Conservation (phyloP, 2,329 filamentous ascomycete species). For the Hymenoscyphus scutula region DNA sequence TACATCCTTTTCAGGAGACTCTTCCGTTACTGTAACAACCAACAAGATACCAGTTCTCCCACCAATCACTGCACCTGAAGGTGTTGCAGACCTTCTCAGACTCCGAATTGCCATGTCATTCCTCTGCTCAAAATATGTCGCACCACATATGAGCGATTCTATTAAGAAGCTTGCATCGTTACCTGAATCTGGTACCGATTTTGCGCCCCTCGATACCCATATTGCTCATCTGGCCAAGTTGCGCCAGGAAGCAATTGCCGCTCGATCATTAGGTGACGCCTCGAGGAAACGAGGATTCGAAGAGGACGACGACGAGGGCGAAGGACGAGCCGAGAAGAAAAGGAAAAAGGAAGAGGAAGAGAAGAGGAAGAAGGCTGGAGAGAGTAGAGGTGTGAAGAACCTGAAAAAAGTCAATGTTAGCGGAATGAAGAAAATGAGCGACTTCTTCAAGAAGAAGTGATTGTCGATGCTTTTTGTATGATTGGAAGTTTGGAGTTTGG, state of each 20-base stretch:
- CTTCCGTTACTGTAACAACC: constrained; percentile 12
- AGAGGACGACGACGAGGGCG: constrained; percentile 61
- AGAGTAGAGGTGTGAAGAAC: constrained; percentile 74
- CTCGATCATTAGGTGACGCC: constrained; percentile 67
- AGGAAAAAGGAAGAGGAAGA: constrained; percentile 86
- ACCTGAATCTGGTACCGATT: constrained; percentile 52
- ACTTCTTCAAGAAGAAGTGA: constrained; percentile 77
- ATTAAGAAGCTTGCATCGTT: constrained; percentile 41
- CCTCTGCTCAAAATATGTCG: constrained; percentile 49
- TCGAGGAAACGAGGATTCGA: constrained; percentile 65
- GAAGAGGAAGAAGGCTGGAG: constrained; percentile 71
- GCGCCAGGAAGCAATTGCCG: constrained; percentile 67
- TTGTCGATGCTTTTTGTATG: not conserved
- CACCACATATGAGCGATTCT: constrained; percentile 38
- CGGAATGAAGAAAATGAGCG: constrained; percentile 96
- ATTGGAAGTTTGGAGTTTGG: constrained; percentile 10
- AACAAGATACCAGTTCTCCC: constrained; percentile 25
- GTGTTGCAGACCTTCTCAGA: constrained; percentile 44
- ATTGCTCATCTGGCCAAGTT: constrained; percentile 63
- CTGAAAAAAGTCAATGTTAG: constrained; percentile 85
- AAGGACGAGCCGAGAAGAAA: constrained; percentile 71
- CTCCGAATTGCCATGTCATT: constrained; percentile 49
- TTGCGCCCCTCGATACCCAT: constrained; percentile 68
- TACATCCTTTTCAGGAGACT: constrained; percentile 37
- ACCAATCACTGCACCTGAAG: constrained; percentile 35